A percentile compares a stretch with the other conserved stretches of the same genome.
Evolutionary conservation across 495 filamentous ascomycete genomes (phyloP).

Genomic region (Parathielavia appendiculata): DNA sequence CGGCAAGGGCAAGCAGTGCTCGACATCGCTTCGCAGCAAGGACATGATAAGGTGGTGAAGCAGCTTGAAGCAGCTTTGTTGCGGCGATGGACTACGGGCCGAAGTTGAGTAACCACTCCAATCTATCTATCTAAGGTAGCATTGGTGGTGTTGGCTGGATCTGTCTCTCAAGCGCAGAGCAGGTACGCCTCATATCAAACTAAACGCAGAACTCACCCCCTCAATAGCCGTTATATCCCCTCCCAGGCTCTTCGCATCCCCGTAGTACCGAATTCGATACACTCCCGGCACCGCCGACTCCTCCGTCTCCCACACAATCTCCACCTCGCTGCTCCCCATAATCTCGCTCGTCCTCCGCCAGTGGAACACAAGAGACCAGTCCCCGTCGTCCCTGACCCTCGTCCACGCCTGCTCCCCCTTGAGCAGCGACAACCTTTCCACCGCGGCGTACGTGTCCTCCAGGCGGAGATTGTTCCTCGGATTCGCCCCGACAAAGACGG

Average conservation of each 20-base stretch:
- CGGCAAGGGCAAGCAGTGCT: too few relatives aligned
- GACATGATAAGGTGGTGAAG: too few relatives aligned
- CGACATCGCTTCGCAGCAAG: too few relatives aligned
- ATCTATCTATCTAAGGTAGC: too few relatives aligned
- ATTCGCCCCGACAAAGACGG: conserved; percentile 80
- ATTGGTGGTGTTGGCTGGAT: too few relatives aligned
- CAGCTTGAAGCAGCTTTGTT: too few relatives aligned
- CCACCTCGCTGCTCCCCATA: conserved; percentile 73
- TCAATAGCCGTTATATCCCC: conserved; percentile 72
- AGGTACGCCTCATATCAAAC: conserved; percentile 23
- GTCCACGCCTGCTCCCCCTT: conserved; percentile 47
- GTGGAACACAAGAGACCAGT: conserved; percentile 74
- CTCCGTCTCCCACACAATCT: conserved; percentile 73
- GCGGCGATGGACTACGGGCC: too few relatives aligned
- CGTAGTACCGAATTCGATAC: conserved; percentile 82
- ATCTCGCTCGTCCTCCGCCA: conserved; percentile 72
- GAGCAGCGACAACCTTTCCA: conserved; percentile 54
- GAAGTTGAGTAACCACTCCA: too few relatives aligned
- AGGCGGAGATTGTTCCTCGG: conserved; percentile 80
- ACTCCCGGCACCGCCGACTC: conserved; percentile 46
- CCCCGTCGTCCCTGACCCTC: conserved; percentile 63
- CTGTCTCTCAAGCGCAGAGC: background rate
- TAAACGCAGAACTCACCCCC: conserved; percentile 66
- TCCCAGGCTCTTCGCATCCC: conserved; percentile 65
- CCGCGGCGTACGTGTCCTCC: conserved; percentile 72